These are phyloP conservation scores for Colletotrichum trifolii DNA, from an alignment of 2,329 filamentous ascomycete genomes.

Conservation along the genomic window DNA sequence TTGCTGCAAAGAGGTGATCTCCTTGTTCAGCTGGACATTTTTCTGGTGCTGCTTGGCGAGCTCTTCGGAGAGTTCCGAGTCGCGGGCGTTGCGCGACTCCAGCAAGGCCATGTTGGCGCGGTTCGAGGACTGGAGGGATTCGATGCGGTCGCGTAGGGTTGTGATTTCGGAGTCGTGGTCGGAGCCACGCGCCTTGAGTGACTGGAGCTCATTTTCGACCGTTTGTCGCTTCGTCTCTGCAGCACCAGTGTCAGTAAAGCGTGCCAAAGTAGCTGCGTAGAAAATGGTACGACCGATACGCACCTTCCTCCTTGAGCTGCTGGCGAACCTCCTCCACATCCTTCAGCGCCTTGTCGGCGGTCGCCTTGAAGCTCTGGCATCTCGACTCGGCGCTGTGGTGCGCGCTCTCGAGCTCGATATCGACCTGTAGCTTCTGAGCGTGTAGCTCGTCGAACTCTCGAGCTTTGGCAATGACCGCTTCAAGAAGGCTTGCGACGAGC, in stretches of 20 bases:
- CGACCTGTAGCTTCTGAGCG: conserved; percentile 87
- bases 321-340: conserved; percentile 85
- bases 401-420: conserved; percentile 93
- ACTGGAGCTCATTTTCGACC: conserved; percentile 84
- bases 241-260: neutral
- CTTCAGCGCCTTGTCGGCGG: conserved; percentile 83
- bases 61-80: conserved; percentile 87
- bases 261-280: neutral
- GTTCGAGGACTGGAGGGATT: conserved; percentile 89
- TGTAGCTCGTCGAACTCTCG: conserved; percentile 85
- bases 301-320: conserved; percentile 87
- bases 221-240: conserved; percentile 80
- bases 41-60: conserved; percentile 90
- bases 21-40: conserved; percentile 83
- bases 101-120: conserved; percentile 89
- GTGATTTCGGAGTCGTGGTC: conserved; percentile 81
- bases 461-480: conserved; percentile 80
- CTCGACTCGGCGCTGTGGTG: conserved; percentile 86
- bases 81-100: conserved; percentile 87
- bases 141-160: conserved; percentile 82
- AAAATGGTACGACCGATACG: conserved; percentile 34
- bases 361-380: conserved; percentile 82
- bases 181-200: conserved; percentile 78
- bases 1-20: conserved; percentile 85
- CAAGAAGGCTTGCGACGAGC: conserved; percentile 79